Evolutionary conservation across 208 protist genomes (phyloP).

Genomic region (Crithidia fasciculata): DNA sequence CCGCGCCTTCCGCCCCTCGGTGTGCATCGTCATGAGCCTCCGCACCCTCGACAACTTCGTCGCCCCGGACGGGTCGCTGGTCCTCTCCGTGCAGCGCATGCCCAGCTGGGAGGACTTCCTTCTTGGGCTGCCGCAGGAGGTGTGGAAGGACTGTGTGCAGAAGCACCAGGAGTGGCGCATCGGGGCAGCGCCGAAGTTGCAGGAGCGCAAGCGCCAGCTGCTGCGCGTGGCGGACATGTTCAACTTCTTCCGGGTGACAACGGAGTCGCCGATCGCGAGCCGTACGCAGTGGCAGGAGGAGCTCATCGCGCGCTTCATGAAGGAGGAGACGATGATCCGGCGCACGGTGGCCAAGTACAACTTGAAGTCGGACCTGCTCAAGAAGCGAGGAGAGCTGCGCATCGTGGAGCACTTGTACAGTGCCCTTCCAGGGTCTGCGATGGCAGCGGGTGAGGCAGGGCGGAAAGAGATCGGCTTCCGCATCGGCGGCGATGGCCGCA

Average conservation of each 20-base stretch:
- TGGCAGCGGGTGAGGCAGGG: constrained; percentile 6
- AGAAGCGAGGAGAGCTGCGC: constrained; percentile 66
- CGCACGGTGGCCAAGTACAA: constrained; percentile 78
- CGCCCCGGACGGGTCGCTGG: constrained; percentile 76
- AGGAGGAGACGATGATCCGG: constrained; percentile 76
- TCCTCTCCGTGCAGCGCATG: constrained; percentile 70
- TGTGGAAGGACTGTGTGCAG: constrained; percentile 76
- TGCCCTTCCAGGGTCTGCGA: constrained; percentile 23
- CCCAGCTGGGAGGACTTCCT: constrained; percentile 81
- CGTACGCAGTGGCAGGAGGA: constrained; percentile 66
- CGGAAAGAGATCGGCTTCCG: constrained; percentile 79
- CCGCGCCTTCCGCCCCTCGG: constrained; percentile 59
- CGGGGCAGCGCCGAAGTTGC: constrained; percentile 65
- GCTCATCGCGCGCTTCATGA: constrained; percentile 60
- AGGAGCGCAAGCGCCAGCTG: constrained; percentile 66
- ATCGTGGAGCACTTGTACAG: constrained; percentile 65
- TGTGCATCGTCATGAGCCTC: constrained; percentile 78
- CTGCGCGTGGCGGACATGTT: constrained; percentile 74
- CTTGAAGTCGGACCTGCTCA: constrained; percentile 71
- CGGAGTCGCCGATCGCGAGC: constrained; percentile 58
- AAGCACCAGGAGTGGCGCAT: constrained; percentile 79
- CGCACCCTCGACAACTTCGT: constrained; percentile 61
- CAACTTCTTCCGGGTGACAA: constrained; percentile 59
- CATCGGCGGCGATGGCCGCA: constrained; percentile 66
- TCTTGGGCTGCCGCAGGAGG: constrained; percentile 63